Evolutionary conservation across 495 filamentous ascomycete genomes (phyloP), one percentile per base, ranked within the genome.

Genomic region (Extremus antarcticus): DNA sequence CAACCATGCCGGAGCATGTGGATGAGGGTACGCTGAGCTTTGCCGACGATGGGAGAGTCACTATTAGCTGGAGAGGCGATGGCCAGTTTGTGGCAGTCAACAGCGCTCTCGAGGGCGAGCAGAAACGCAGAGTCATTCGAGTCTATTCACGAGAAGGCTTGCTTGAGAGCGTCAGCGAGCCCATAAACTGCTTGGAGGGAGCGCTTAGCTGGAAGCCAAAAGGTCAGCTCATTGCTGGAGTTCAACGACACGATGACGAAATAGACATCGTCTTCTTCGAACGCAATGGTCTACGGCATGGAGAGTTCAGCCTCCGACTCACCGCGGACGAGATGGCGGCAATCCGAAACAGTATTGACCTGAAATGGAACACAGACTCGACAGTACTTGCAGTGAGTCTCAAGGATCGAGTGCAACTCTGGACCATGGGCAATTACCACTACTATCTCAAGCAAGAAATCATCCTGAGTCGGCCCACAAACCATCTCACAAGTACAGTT

Each of bases 381-480:
- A 87, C 85, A 2, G 87, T 95, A 15, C 77, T 98, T 21, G 92
- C 92, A 2, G 83, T 96, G 10, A 76, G 76, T 20, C 80, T 90
- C 63, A 71, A 73, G 41, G 82, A 94, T 58, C 76, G 83, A 40
- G 72, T 91, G 16, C 92, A 98, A 61, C 72, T 97, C n/a, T 98
- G 92, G 90, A 94, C 87, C 1, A 92, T 85, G 74, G 86, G 90
- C 9, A 98, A 98, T 65, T 98, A 98, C 63, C 87, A 98, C 63
- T 97, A 90, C 76, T 97, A 97, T 65, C 72, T 97, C n/a, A 98
- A 97, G 70, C 91, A 95, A 70, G 92, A 98, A 64, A 74, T 73
- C 16, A 35, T 16, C n/a, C 29, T 45, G 43, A 58, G 22, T 25
- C 25, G 8, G 10, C 4, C 7, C 11, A 49, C 32, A 10, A 35